Evolutionary conservation across 495 filamentous ascomycete species (phyloP).

Genomic region (Wilcoxina mikolae): DNA sequence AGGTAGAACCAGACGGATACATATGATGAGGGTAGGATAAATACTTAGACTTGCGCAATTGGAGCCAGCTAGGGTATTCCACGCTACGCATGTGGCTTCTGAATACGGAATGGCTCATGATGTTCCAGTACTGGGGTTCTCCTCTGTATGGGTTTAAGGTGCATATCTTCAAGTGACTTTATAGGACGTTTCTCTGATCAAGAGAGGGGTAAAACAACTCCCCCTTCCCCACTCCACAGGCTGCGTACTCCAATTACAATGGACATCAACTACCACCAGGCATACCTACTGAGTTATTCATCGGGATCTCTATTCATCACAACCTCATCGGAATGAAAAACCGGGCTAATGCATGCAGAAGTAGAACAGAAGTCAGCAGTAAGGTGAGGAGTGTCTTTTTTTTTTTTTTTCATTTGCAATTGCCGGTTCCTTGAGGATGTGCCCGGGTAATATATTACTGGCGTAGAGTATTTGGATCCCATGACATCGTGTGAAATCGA

Average conservation of each 20-base stretch:
- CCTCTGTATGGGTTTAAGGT: too few species aligned
- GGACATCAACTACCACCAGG: too few species aligned
- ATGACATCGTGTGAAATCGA: not conserved
- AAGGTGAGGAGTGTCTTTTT: not conserved
- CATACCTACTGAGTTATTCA: too few species aligned
- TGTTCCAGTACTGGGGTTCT: too few species aligned
- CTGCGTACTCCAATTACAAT: too few species aligned
- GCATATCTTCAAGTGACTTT: too few species aligned
- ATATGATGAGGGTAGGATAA: too few species aligned
- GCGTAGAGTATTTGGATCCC: not conserved
- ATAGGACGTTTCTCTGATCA: too few species aligned
- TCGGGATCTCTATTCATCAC: not conserved
- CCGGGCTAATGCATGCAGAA: slow-evolving; percentile 1
- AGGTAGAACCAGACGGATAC: too few species aligned
- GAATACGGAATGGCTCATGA: not conserved
- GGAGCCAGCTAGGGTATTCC: not conserved
- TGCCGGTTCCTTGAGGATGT: not conserved
- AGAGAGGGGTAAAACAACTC: too few species aligned
- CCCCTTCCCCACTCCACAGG: too few species aligned
- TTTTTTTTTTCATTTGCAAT: not conserved
- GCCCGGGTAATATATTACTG: not conserved
- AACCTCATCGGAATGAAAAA: not conserved
- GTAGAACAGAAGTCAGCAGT: not conserved
- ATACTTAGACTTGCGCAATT: not conserved
- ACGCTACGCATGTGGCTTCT: not conserved